phyloP scores from a whole-genome alignment of 352 stramenopile species.

The Aphanomyces euteiches region DNA sequence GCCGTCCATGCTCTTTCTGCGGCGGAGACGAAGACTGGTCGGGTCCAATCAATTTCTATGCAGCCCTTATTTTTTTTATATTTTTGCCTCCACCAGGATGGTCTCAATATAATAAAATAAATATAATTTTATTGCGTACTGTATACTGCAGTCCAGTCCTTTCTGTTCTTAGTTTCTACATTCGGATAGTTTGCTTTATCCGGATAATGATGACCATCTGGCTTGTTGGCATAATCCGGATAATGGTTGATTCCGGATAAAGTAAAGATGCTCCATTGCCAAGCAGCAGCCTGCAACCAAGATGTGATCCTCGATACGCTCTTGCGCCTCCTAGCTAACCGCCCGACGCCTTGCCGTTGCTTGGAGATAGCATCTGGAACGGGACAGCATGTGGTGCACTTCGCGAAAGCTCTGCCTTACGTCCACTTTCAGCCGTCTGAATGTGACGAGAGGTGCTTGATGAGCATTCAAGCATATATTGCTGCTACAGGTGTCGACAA shows the following conservation, averaged over 20 bases:
- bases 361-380: background rate
- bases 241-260: too few relatives aligned
- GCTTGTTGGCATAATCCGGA: too few relatives aligned
- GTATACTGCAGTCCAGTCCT: too few relatives aligned
- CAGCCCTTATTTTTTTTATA: too few relatives aligned
- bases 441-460: background rate
- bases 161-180: too few relatives aligned
- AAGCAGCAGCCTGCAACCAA: background rate
- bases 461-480: background rate
- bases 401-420: background rate
- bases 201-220: too few relatives aligned
- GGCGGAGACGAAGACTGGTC: conserved; percentile 1
- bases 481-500: background rate
- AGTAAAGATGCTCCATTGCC: background rate
- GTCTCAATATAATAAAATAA: too few relatives aligned
- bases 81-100: too few relatives aligned
- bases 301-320: background rate
- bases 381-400: background rate
- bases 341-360: background rate
- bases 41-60: background rate
- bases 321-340: too few relatives aligned
- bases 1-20: conserved; percentile 25
- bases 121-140: too few relatives aligned
- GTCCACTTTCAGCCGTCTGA: background rate
- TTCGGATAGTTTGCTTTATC: too few relatives aligned